Evolutionary conservation across 2,329 filamentous ascomycete species (phyloP).

Genomic region (Periconia sp.): DNA sequence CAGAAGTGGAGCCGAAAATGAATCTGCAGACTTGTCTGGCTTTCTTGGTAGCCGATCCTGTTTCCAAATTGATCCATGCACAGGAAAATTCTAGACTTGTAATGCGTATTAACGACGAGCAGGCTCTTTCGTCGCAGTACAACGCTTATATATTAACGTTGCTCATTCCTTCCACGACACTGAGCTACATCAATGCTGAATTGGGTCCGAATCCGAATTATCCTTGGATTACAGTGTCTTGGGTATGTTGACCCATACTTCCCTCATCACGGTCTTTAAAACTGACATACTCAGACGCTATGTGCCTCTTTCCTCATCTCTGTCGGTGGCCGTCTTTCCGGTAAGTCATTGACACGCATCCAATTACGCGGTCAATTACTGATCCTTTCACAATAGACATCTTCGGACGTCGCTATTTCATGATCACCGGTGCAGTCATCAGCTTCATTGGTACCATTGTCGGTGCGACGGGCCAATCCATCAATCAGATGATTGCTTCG

Average conservation of each 20-base stretch:
- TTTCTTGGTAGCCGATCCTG: constrained; percentile 6
- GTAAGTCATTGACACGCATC: not conserved
- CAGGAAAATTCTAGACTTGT: not conserved
- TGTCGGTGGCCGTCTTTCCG: constrained; percentile 11
- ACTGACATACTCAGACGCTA: constrained; percentile 4
- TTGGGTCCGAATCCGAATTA: constrained; percentile 11
- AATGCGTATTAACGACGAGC: not conserved
- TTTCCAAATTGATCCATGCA: too few species aligned
- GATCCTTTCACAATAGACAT: constrained; percentile 5
- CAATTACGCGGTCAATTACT: not conserved
- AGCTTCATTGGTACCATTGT: constrained; percentile 26
- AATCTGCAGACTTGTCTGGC: constrained; percentile 13
- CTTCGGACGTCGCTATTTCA: constrained; percentile 15
- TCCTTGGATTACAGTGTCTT: constrained; percentile 11
- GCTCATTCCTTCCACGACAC: constrained; percentile 11
- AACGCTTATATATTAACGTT: constrained; percentile 13
- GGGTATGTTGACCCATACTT: constrained; percentile 2
- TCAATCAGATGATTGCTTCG: constrained; percentile 30
- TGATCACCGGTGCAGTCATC: constrained; percentile 12
- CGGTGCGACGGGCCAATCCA: constrained; percentile 24
- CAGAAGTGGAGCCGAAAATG: constrained; percentile 14
- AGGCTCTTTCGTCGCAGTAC: constrained; percentile 15
- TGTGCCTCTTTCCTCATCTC: constrained; percentile 15
- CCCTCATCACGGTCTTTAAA: not conserved
- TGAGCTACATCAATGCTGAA: constrained; percentile 14